These are phyloP conservation scores for Thalassiosira mediterranea DNA, from an alignment of 352 stramenopile genomes.

Conservation along the genomic window DNA sequence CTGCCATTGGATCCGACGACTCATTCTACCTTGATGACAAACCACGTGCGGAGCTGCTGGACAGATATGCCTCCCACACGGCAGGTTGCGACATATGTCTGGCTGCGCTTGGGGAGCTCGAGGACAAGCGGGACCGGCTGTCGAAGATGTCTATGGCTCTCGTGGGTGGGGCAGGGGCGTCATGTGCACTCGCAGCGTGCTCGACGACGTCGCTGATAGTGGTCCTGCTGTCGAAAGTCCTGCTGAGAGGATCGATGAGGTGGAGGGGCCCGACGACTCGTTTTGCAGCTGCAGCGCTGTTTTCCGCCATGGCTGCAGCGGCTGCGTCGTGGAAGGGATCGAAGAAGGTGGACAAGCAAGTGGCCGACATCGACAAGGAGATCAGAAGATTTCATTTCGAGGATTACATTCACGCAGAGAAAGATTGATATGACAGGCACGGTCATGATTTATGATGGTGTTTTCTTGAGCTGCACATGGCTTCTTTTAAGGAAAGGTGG, in stretches of 20 bases:
- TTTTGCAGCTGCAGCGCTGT: neutral
- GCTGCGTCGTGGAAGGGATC: slow-evolving; percentile 1
- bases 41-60: slow-evolving; percentile 27
- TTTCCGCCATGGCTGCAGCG: neutral
- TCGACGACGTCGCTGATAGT: slow-evolving; percentile 1
- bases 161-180: slow-evolving; percentile 26
- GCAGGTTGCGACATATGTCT: slow-evolving; percentile 26
- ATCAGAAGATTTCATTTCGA: slow-evolving; percentile 41
- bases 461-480: too few relatives aligned
- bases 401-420: slow-evolving; percentile 48
- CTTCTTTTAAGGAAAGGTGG: too few relatives aligned
- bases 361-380: slow-evolving; percentile 10
- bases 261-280: neutral
- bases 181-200: slow-evolving; percentile 2
- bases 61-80: slow-evolving; percentile 39
- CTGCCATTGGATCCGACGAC: slow-evolving; percentile 1
- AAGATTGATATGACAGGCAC: too few relatives aligned
- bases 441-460: too few relatives aligned
- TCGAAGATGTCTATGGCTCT: slow-evolving; percentile 17
- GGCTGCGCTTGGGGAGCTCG: slow-evolving; percentile 5
- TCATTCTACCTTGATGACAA: slow-evolving; percentile 17
- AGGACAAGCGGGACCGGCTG: neutral
- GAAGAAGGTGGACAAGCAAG: slow-evolving; percentile 1
- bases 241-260: slow-evolving; percentile 6
- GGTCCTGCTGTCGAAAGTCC: neutral